Base-by-base conservation (phyloP, 306 rosid genomes). In the Chamaecrista fasciculata region DNA sequence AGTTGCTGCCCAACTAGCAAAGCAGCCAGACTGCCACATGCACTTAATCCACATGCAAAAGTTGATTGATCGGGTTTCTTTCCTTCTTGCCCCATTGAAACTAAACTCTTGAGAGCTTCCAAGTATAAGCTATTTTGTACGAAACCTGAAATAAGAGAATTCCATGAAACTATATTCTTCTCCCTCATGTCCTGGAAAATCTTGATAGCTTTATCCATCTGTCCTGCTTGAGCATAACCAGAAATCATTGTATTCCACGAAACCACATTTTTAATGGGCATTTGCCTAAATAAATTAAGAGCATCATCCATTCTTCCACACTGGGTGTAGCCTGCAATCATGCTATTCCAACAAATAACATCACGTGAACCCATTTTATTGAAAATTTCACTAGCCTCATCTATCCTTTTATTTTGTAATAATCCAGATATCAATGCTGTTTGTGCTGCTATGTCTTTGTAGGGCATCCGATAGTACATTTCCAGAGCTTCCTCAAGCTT, bases 201-300 rank as follows among this genome's bases (percentile, higher is more conserved):
- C 59, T 62, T 18, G 19, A 72, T 47, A 11, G 95, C 98, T 78
- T 75, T 81, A 52, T 81, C 89, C 89, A 92, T 87, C 61, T 81
- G 79, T 40, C 92, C 89, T 40, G 61, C 78, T 64, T 86, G 91
- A 51, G 91, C 91, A 74, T 80, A 87, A 47, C 96, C 98, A 31
- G 81, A 63, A 47, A 89, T 82, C 92, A 89, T 86, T 10, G 88
- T 89, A 75, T 87, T 89, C 92, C 98, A 92, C 2, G 95, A 77
- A 64, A 89, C 91, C 2, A 48, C 62, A 48, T 89, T 89, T 83
- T 87, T 87, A 62, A 77, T 14, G 20, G 57, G 84, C 92, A 89
- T 87, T 82, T 84, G 79, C 64, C 67, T 66, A 58, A 92, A 86
- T 72, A 92, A 52, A 73, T 63, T 43, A 11, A 76, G 71, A 55